A percentile compares a stretch with the other conserved stretches of the same genome.
These are phyloP conservation scores for Anethum foeniculum DNA, from an alignment of 140 eudicot genomes.

Conservation along the genomic window DNA sequence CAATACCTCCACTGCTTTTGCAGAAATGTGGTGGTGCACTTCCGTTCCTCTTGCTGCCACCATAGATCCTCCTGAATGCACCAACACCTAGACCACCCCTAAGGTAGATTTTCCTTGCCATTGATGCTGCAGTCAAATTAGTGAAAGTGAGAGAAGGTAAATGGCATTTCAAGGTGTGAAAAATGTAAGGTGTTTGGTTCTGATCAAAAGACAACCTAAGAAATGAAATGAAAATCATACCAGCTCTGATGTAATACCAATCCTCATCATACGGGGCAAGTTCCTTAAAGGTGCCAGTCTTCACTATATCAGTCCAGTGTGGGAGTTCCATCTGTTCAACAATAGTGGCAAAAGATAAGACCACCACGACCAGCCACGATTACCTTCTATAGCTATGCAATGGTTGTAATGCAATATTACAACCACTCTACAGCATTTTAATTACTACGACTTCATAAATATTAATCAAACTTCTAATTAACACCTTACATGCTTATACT, in stretches of 20 bases:
- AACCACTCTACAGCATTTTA: background rate
- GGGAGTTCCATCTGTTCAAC: slow-evolving; percentile 68
- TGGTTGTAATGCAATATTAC: background rate
- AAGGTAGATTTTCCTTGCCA: slow-evolving; percentile 40
- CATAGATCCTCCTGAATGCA: slow-evolving; percentile 75
- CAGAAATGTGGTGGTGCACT: slow-evolving; percentile 85
- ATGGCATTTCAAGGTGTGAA: background rate
- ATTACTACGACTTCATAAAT: background rate
- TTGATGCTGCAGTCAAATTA: slow-evolving; percentile 27
- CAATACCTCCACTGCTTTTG: slow-evolving; percentile 67
- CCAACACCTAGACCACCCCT: slow-evolving; percentile 44
- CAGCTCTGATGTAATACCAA: slow-evolving; percentile 79
- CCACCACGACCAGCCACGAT: background rate
- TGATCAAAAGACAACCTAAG: background rate
- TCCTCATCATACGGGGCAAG: slow-evolving; percentile 84
- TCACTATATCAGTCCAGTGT: slow-evolving; percentile 74
- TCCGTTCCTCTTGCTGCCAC: slow-evolving; percentile 82
- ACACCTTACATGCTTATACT: background rate
- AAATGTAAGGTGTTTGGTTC: background rate
- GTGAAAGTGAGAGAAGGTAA: background rate
- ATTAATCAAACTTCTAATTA: background rate
- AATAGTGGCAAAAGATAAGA: background rate
- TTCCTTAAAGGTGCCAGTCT: slow-evolving; percentile 70
- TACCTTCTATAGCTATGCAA: too few species aligned
- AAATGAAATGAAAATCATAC: slow-evolving; percentile 18